Evolutionary conservation across 345 rosid species (phyloP).

Genomic region (Conringia planisiliqua): DNA sequence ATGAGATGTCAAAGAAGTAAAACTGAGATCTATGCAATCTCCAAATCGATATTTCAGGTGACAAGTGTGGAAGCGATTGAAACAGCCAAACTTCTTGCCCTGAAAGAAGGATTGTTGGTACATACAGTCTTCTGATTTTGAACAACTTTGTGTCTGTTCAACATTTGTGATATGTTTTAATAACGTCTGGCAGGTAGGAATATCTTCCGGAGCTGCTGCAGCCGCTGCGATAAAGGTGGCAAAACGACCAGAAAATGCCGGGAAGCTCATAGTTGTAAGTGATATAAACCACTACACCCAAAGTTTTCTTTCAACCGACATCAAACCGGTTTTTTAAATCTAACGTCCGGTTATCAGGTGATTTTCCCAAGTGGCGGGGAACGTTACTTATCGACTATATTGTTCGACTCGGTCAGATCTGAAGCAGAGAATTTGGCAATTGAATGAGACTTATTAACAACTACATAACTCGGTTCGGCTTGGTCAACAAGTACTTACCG

Average conservation of each 20-base stretch:
- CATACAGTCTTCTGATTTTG: not conserved
- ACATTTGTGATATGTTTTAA: not conserved
- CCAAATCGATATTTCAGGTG: conserved; percentile 27
- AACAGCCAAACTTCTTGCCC: conserved; percentile 50
- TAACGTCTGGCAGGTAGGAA: conserved; percentile 46
- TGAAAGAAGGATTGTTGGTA: conserved; percentile 65
- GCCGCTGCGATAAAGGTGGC: conserved; percentile 60
- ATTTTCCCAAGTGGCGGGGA: conserved; percentile 75
- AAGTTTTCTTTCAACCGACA: not conserved
- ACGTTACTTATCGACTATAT: conserved; percentile 59
- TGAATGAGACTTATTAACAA: conserved; percentile 20
- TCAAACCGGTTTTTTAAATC: not conserved
- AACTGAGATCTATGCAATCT: not conserved
- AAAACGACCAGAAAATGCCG: conserved; percentile 60
- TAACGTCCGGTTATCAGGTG: conserved; percentile 28
- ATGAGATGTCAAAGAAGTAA: not conserved
- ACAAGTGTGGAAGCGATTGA: conserved; percentile 52
- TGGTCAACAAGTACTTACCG: not conserved
- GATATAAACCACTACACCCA: not conserved
- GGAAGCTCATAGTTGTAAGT: conserved; percentile 69
- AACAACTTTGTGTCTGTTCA: conserved; percentile 15
- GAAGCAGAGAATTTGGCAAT: conserved; percentile 54
- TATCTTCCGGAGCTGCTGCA: conserved; percentile 78
- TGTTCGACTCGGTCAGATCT: conserved; percentile 49
- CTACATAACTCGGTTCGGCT: not conserved